Percentiles rank a stretch among this genome's conserved stretches.
These are phyloP conservation scores for Lavandula angustifolia DNA, from an alignment of 257 asterid genomes.

Conservation along the genomic window DNA sequence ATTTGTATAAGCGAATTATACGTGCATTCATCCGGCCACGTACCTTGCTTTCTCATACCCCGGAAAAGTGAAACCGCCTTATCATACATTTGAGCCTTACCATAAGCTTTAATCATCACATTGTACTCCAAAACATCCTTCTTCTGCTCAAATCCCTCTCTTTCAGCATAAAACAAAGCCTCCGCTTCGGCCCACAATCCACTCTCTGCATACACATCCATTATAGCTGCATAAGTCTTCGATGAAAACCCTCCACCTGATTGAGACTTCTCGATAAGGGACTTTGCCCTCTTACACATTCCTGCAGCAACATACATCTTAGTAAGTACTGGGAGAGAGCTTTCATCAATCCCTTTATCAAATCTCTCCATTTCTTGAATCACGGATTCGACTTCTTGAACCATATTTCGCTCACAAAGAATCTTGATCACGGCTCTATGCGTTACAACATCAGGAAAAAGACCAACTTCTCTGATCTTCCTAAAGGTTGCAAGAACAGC, in stretches of 20 bases:
- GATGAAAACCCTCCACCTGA: conserved; percentile 55
- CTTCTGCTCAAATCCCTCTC: conserved; percentile 47
- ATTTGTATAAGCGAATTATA: conserved; percentile 85
- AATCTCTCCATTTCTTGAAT: conserved; percentile 67
- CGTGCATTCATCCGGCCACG: conserved; percentile 94
- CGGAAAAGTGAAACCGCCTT: conserved; percentile 70
- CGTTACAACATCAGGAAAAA: conserved; percentile 82
- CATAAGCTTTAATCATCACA: conserved; percentile 95
- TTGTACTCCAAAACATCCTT: conserved; percentile 74
- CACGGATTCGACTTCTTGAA: conserved; percentile 69
- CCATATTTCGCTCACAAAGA: conserved; percentile 68
- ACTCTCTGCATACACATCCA: conserved; percentile 78
- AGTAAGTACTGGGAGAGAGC: conserved; percentile 69
- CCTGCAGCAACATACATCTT: conserved; percentile 75
- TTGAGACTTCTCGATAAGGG: conserved; percentile 51
- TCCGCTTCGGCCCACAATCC: conserved; percentile 89
- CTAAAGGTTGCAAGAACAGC: conserved; percentile 61
- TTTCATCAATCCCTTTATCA: conserved; percentile 54
- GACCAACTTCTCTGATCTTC: conserved; percentile 74
- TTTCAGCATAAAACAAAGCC: conserved; percentile 55
- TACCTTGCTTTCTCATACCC: conserved; percentile 86
- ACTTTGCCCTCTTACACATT: conserved; percentile 51
- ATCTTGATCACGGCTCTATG: conserved; percentile 60
- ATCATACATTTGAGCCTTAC: conserved; percentile 63
- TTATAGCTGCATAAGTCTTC: conserved; percentile 65